Evolutionary conservation across 805 yeast species (phyloP), one percentile per base, ranked within the genome.

Genomic region (Candida ficus): DNA sequence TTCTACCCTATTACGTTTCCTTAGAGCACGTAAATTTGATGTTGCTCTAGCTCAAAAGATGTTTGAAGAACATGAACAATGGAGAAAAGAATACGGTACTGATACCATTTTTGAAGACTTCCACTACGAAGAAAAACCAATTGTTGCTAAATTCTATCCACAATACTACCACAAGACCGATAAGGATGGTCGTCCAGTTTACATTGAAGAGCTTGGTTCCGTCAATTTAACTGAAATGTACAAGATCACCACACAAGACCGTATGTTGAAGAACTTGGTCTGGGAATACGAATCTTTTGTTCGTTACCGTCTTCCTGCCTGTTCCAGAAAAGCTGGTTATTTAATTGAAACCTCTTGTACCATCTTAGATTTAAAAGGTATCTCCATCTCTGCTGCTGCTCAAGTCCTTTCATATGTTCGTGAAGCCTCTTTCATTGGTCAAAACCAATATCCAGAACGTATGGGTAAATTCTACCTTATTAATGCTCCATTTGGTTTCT

Each of bases 121-220:
- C 74, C 80, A 85, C 46, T 93, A 91, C 68, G 80, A 77, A n/a
- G 99, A 93, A 70, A 93, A 93, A 68, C 84, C 93, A 21, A 63
- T 77, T 38, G 96, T 90, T 49, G 96, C 96, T 46, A 73, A 78
- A 58, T 83, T 71, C 64, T 93, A 93, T 64, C 99, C 99, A 27
- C 97, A 90, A 68, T 93, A 90, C 68, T 93, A 93, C 65, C 98
- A 93, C 70, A 90, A 93, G 70, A 87, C 91, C 26, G 99, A 93
- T 64, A 86, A 75, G 57, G 99, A 93, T 49, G 99, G 99, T 38
- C 83, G 99, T 60, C 99, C 99, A 7, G 83, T 89, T 35, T 93
- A 93, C 67, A 73, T 83, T 55, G 99, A 93, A 72, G 95, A 91
- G 62, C 75, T 93, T 50, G 98, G 99, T 41, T 69, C 81, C 39